These are phyloP conservation scores for Ceratocystis papillata DNA, from an alignment of 2,329 filamentous ascomycete species.

Conservation along the genomic window DNA sequence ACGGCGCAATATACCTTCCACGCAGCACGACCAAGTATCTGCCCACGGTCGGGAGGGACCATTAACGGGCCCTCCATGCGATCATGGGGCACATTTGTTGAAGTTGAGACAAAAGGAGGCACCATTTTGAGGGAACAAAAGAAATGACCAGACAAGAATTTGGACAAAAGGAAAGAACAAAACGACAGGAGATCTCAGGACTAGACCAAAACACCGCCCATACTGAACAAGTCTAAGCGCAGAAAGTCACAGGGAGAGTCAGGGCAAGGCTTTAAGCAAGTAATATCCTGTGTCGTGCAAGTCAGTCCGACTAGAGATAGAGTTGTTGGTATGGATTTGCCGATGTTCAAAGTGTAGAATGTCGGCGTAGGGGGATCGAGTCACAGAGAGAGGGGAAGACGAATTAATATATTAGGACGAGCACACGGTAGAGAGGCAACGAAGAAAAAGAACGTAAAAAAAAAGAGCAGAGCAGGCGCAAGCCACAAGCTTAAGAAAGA, in stretches of 20 bases:
- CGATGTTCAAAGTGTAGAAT: background rate
- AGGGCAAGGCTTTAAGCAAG: background rate
- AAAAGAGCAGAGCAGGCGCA: background rate
- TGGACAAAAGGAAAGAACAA: background rate
- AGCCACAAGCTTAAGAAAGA: background rate
- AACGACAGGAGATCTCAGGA: slow-evolving; percentile 30
- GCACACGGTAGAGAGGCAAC: background rate
- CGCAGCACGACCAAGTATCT: slow-evolving; percentile 40
- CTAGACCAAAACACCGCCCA: slow-evolving; percentile 67
- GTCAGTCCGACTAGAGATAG: background rate
- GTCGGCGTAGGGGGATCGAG: background rate
- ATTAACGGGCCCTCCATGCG: slow-evolving; percentile 39
- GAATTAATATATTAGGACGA: background rate
- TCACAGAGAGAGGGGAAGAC: background rate
- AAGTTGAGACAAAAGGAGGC: background rate
- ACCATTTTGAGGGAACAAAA: slow-evolving; percentile 11
- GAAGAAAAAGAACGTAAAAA: background rate
- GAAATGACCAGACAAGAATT: background rate
- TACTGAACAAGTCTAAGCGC: slow-evolving; percentile 2
- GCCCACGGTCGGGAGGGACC: slow-evolving; percentile 41
- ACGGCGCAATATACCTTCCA: slow-evolving; percentile 39
- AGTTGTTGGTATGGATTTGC: background rate
- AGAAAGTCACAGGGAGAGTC: background rate
- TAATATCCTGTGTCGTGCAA: background rate
- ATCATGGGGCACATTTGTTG: slow-evolving; percentile 29